phyloP scores from a whole-genome alignment of 139 green algal genomes.

The Ettlia oleoabundans region DNA sequence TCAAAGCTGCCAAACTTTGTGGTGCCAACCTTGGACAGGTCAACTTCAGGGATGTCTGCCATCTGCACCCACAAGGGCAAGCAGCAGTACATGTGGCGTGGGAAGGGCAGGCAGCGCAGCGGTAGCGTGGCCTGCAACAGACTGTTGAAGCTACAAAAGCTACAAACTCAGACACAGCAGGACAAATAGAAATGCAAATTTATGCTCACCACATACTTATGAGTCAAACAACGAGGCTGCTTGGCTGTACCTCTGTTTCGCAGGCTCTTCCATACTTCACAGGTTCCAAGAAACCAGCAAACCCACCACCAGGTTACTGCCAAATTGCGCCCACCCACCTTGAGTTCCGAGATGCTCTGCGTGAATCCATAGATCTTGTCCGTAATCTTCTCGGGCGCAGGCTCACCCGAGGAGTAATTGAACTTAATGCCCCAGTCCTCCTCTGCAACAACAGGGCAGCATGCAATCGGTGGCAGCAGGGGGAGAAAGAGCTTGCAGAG shows the following conservation, averaged over 20 bases:
- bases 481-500: neutral
- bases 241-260: too few species aligned
- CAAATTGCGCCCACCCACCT: constrained; percentile 19
- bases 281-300: too few species aligned
- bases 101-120: too few species aligned
- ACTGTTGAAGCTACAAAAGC: too few species aligned
- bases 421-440: constrained; percentile 99
- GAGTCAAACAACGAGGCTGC: too few species aligned
- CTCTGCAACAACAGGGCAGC: constrained; percentile 49
- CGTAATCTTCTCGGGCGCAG: constrained; percentile 97
- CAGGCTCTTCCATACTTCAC: too few species aligned
- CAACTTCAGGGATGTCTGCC: constrained; percentile 93
- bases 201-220: too few species aligned
- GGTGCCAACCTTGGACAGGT: constrained; percentile 85
- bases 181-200: too few species aligned
- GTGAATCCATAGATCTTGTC: constrained; percentile 97
- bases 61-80: constrained; percentile 50
- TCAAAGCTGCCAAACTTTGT: constrained; percentile 90
- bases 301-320: too few species aligned
- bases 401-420: constrained; percentile 96
- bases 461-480: neutral
- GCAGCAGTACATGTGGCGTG: neutral
- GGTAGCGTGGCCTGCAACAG: too few species aligned
- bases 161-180: too few species aligned
- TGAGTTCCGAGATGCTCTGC: constrained; percentile 80